These are phyloP conservation scores for Fusarium penzigii DNA, from an alignment of 2,329 filamentous ascomycete genomes.

Conservation along the genomic window DNA sequence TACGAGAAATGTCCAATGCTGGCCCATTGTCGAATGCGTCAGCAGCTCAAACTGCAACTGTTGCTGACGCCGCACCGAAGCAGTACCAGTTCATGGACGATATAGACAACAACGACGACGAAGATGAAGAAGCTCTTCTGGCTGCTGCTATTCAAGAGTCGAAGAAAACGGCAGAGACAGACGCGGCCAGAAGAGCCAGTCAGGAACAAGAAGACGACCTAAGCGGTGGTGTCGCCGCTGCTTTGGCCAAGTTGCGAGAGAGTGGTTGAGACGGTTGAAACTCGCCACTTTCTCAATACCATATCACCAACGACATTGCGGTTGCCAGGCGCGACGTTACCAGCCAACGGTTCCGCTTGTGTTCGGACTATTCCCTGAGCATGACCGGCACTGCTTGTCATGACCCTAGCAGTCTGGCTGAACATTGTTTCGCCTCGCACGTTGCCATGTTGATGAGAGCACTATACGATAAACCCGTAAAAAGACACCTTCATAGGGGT, in stretches of 20 bases:
- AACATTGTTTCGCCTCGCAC: too few relatives aligned
- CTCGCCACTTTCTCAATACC: background rate
- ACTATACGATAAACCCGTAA: too few relatives aligned
- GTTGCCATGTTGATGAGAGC: too few relatives aligned
- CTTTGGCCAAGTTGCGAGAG: constrained; percentile 59
- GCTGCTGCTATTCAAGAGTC: constrained; percentile 50
- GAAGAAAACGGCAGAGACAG: constrained; percentile 38
- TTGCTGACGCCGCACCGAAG: constrained; percentile 15
- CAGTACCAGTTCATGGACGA: constrained; percentile 43
- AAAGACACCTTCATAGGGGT: too few relatives aligned
- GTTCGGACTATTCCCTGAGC: too few relatives aligned
- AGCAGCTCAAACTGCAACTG: constrained; percentile 13
- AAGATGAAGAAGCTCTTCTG: constrained; percentile 51
- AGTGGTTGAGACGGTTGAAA: constrained; percentile 19
- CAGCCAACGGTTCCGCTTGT: too few relatives aligned
- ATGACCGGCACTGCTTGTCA: too few relatives aligned
- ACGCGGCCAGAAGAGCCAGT: constrained; percentile 23
- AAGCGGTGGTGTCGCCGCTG: constrained; percentile 60
- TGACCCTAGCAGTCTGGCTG: too few relatives aligned
- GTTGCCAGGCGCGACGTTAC: background rate
- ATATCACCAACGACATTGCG: background rate
- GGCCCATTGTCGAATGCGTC: constrained; percentile 22
- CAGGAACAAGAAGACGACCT: constrained; percentile 39
- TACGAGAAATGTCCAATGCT: constrained; percentile 40
- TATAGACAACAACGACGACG: constrained; percentile 48